Evolutionary conservation across 352 stramenopile species (phyloP).

Genomic region (Globisporangium canariense): DNA sequence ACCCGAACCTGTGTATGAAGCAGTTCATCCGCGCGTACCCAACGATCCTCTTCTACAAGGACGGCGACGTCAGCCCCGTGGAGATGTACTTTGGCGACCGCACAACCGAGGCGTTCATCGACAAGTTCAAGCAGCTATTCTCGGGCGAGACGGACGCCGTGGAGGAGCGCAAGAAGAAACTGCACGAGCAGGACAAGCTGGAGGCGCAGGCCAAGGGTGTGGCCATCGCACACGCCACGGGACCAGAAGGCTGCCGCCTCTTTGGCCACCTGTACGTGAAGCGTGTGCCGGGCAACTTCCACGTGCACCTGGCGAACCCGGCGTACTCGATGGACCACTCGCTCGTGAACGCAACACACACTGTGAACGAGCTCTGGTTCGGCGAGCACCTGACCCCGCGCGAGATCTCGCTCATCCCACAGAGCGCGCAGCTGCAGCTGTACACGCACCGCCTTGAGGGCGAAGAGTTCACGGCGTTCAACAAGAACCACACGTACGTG

Average conservation of each 20-base stretch:
- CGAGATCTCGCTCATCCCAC: conserved; percentile 76
- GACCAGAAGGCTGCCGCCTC: conserved; percentile 74
- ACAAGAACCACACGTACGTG: conserved; percentile 96
- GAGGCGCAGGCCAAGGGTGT: conserved; percentile 51
- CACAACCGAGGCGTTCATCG: conserved; percentile 88
- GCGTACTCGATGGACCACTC: conserved; percentile 87
- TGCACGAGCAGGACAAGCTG: conserved; percentile 93
- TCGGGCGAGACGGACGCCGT: conserved; percentile 66
- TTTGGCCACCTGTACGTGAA: conserved; percentile 83
- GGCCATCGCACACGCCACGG: conserved; percentile 55
- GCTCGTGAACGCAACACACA: conserved; percentile 93
- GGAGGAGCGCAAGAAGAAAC: conserved; percentile 89
- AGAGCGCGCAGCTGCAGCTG: conserved; percentile 85
- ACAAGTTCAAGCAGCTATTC: conserved; percentile 90
- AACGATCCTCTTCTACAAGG: conserved; percentile 95
- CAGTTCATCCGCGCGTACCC: conserved; percentile 97
- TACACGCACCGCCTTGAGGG: conserved; percentile 94
- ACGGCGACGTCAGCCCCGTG: conserved; percentile 86
- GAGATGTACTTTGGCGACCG: conserved; percentile 96
- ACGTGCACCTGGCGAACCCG: conserved; percentile 97
- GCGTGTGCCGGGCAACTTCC: conserved; percentile 97
- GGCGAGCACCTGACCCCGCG: conserved; percentile 67
- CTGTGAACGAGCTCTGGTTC: conserved; percentile 96
- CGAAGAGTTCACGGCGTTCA: conserved; percentile 85
- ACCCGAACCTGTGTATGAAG: conserved; percentile 92